phyloP scores from a whole-genome alignment of 345 rosid genomes.

The Salix exigua region DNA sequence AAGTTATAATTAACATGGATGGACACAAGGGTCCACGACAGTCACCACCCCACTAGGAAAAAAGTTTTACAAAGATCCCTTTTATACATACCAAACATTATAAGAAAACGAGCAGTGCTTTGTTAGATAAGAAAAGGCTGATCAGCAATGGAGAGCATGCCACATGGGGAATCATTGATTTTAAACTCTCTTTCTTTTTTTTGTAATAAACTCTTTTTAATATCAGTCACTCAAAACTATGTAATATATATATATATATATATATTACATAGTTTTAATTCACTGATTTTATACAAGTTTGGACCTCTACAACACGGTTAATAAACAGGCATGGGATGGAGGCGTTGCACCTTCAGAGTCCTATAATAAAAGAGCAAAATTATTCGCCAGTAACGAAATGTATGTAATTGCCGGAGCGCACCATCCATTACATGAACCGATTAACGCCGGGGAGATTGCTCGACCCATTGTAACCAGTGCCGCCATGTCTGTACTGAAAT shows the following conservation, averaged over 20 bases:
- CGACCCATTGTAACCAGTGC: not conserved
- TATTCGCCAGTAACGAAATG: not conserved
- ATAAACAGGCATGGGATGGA: not conserved
- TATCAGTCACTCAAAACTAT: too few species aligned
- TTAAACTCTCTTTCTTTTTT: too few species aligned
- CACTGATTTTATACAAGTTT: not conserved
- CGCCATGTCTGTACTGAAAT: conserved; percentile 7
- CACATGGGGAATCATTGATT: conserved; percentile 35
- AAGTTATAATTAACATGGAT: conserved; percentile 22
- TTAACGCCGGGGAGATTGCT: not conserved
- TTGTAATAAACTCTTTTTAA: too few species aligned
- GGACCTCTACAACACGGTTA: not conserved
- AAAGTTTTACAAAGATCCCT: not conserved
- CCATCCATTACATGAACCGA: not conserved
- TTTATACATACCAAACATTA: not conserved
- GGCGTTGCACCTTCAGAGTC: not conserved
- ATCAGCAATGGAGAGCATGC: conserved; percentile 32
- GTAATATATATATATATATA: too few species aligned
- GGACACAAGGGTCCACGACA: conserved; percentile 19
- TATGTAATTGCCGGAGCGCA: not conserved
- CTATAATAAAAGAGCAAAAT: not conserved
- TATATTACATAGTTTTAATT: too few species aligned
- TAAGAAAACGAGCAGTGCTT: not conserved
- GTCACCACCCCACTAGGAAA: conserved; percentile 1
- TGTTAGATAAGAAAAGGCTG: not conserved